phyloP scores from a whole-genome alignment of 169 alveolate genomes.

The Plasmodium cynomolgi region DNA sequence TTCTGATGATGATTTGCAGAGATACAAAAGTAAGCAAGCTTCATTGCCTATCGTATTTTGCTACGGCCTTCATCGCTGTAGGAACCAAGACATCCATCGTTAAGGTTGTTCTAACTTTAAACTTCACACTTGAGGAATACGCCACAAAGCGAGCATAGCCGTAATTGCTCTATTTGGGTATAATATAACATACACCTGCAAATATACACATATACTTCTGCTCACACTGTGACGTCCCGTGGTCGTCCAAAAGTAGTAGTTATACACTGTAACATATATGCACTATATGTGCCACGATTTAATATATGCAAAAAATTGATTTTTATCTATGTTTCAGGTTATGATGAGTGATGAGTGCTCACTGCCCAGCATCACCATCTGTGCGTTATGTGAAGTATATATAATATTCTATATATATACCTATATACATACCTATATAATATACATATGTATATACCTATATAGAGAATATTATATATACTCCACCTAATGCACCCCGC shows the following conservation, averaged over 20 bases:
- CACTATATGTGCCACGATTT: neutral
- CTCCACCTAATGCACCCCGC: neutral
- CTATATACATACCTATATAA: no score
- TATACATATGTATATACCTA: no score
- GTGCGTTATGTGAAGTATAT: neutral
- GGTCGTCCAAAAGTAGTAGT: neutral
- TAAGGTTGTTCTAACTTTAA: conserved; percentile 16
- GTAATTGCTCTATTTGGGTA: neutral
- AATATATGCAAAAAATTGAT: neutral
- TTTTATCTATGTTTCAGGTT: neutral
- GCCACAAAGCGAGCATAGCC: neutral
- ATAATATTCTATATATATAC: no score
- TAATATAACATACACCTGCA: neutral
- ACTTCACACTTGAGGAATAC: neutral
- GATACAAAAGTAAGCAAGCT: conserved; percentile 16
- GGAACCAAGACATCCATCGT: conserved; percentile 77
- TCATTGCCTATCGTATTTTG: conserved; percentile 62
- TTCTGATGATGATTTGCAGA: conserved; percentile 68
- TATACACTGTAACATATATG: neutral
- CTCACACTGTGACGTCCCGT: neutral
- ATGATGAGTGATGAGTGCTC: neutral
- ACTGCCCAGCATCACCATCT: neutral
- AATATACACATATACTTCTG: neutral
- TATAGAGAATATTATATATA: neutral
- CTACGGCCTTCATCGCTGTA: conserved; percentile 76